These are phyloP conservation scores for Russula virescens DNA, from an alignment of 768 basidiomycete species.

Conservation along the genomic window DNA sequence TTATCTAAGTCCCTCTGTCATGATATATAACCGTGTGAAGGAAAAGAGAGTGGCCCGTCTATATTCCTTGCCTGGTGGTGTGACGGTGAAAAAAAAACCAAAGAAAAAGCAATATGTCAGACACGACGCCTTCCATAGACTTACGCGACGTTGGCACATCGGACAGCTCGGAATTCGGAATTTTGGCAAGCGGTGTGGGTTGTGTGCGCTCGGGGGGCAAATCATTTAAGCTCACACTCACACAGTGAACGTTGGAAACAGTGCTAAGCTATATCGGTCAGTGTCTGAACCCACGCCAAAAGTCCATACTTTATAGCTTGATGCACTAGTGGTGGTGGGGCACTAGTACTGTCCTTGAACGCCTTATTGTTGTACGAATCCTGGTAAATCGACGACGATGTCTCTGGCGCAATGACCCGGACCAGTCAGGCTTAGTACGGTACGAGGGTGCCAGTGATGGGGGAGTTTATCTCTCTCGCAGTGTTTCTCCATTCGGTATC, in stretches of 20 bases:
- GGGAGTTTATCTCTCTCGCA: neutral
- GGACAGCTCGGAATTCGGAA: neutral
- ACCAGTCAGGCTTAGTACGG: neutral
- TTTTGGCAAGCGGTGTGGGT: too few species aligned
- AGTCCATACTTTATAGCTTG: neutral
- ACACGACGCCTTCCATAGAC: neutral
- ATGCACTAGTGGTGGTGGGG: too few species aligned
- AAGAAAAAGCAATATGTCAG: too few species aligned
- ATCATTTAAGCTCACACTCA: constrained; percentile 8
- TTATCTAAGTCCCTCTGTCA: neutral
- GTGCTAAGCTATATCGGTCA: neutral
- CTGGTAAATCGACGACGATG: neutral
- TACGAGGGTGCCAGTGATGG: too few species aligned
- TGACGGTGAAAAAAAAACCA: too few species aligned
- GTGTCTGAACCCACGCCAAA: neutral
- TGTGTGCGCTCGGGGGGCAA: neutral
- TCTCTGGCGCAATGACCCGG: neutral
- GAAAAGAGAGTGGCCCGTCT: neutral
- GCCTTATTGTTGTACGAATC: too few species aligned
- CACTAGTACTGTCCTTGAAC: too few species aligned
- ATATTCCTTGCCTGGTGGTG: neutral
- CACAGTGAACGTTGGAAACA: neutral
- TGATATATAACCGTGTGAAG: neutral
- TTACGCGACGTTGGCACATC: neutral
- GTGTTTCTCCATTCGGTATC: neutral